These are phyloP conservation scores for Neurospora sp. DNA, from an alignment of 495 filamentous ascomycete species.

Conservation along the genomic window DNA sequence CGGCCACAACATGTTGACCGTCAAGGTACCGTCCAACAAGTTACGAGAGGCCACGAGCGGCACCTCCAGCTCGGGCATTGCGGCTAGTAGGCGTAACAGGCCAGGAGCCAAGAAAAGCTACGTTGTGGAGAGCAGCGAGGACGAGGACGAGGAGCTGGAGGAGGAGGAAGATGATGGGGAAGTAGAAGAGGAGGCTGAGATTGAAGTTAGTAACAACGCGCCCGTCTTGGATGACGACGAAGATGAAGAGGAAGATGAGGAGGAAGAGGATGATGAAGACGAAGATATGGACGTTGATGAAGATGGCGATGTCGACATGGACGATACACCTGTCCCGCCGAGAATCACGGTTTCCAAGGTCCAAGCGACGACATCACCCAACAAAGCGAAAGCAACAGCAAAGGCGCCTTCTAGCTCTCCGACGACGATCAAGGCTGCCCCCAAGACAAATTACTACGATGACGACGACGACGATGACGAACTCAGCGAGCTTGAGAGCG, in stretches of 20 bases:
- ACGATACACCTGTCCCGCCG: conserved; percentile 24
- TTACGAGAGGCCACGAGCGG: conserved; percentile 63
- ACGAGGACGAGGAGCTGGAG: conserved; percentile 37
- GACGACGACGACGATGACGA: conserved; percentile 40
- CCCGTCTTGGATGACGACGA: conserved; percentile 17
- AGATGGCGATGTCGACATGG: conserved; percentile 39
- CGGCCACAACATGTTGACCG: conserved; percentile 59
- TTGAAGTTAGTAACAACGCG: conserved; percentile 30
- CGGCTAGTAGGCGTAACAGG: conserved; percentile 48
- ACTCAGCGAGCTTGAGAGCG: conserved; percentile 38
- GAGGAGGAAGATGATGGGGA: conserved; percentile 33
- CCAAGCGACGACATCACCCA: conserved; percentile 11
- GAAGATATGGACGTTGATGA: conserved; percentile 38
- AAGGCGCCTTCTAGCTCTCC: conserved; percentile 5
- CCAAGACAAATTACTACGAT: conserved; percentile 30
- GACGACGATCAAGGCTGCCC: conserved; percentile 2
- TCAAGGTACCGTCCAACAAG: conserved; percentile 77
- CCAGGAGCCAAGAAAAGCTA: conserved; percentile 59
- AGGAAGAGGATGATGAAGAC: conserved; percentile 20
- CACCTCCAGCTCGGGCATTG: conserved; percentile 47
- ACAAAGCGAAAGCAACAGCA: conserved; percentile 8
- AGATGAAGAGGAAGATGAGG: conserved; percentile 15
- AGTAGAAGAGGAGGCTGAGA: conserved; percentile 23
- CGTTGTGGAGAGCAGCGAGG: conserved; percentile 50
- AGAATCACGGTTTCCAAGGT: conserved; percentile 37